Base-by-base conservation (phyloP, 352 stramenopile genomes). In the Globisporangium nodosum region DNA sequence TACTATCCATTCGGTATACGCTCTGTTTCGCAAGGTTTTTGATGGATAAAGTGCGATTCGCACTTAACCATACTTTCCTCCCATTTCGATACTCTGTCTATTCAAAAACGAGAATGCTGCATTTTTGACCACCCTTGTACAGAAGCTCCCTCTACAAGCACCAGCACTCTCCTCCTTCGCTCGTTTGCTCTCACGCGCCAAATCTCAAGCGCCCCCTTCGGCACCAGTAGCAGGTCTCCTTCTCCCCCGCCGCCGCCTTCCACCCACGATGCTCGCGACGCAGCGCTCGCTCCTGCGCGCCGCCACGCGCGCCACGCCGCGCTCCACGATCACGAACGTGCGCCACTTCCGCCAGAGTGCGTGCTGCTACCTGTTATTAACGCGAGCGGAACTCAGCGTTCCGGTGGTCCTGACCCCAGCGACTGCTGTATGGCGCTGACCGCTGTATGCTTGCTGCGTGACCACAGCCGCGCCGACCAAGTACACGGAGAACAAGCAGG, bases 401-500 rank as follows among this genome's bases (percentile, higher is more conserved):
- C 58, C 53, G 54, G 62, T 68, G 65, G 52, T 76, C 52, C 63
- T 54, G 12, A 0, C 15, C 5, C 48, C 8, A 15, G 13, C 3
- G 27, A 18, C 13, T 20, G 24, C 9, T 52, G 12, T 6, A 21
- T 52, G 21, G n/a, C 20, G 52, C 15, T 52, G 43, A 47, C 37
- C 31, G 33, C 12, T 9, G 33, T 9, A 3, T 30, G 16, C 42
- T 40, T 20, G 3, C n/a, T 45, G 16, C 53, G 46, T 3, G 24
- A 27, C 24, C 24, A 27, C 50, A 93, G 84, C 62, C 39, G 52
- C 70, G 33, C 76, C 81, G 20, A 68, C 66, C 55, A 89, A 90
- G 69, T 84, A 74, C 65, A 90, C 81, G 48, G 79, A 93, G 68
- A 93, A 93, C 76, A 90, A 93, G 70, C 62, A 84, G 61, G 51